A percentile compares a stretch with the other conserved stretches of the same genome.
Evolutionary conservation across 306 rosid genomes (phyloP).

Genomic region (Begonia loranthoides): DNA sequence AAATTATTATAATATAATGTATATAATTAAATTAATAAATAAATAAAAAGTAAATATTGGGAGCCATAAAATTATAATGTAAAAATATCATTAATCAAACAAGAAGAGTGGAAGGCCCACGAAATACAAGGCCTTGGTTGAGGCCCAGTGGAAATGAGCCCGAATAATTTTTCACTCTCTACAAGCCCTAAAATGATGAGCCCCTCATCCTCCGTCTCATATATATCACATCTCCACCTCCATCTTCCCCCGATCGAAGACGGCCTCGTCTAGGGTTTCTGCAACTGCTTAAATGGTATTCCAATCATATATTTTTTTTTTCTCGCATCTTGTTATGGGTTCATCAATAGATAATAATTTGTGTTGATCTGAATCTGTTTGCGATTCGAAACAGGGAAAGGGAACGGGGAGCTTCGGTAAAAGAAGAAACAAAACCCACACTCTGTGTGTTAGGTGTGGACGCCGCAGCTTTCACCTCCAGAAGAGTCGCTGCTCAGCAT

Average conservation of each 20-base stretch:
- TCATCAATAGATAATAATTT: neutral
- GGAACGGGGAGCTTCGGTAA: slow-evolving; percentile 98
- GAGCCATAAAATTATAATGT: too few relatives aligned
- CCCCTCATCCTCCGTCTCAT: neutral
- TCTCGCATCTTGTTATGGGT: neutral
- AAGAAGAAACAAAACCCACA: slow-evolving; percentile 98
- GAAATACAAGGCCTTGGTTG: too few relatives aligned
- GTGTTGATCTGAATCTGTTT: neutral
- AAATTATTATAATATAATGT: too few relatives aligned
- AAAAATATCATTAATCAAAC: too few relatives aligned
- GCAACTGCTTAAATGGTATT: slow-evolving; percentile 40
- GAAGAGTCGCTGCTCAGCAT: slow-evolving; percentile 96
- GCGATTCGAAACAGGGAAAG: slow-evolving; percentile 49
- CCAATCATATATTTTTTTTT: neutral
- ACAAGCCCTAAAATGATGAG: neutral
- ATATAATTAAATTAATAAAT: too few relatives aligned
- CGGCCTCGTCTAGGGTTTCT: slow-evolving; percentile 25
- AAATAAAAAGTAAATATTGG: too few relatives aligned
- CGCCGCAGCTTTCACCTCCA: slow-evolving; percentile 98
- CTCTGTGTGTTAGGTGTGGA: slow-evolving; percentile 92
- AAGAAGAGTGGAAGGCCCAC: too few relatives aligned
- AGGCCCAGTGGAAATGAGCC: too few relatives aligned
- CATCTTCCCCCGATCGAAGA: neutral
- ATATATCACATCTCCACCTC: neutral
- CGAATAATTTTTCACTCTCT: too few relatives aligned